Conservation (phyloP, 768 basidiomycete species). For the Gyrodon lividus region DNA sequence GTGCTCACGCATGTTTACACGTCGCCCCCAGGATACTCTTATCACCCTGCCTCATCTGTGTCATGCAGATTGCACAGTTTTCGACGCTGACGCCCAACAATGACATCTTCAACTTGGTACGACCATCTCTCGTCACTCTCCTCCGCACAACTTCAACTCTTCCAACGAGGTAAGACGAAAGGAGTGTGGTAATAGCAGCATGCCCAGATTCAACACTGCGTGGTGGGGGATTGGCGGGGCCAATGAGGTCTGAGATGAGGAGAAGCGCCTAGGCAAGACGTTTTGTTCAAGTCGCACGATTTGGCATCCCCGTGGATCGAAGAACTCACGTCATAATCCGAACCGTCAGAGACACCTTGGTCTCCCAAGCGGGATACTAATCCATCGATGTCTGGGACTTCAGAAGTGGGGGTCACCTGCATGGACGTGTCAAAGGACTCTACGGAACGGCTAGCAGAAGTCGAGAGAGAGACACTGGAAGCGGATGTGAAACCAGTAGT, state of each 20-base stretch:
- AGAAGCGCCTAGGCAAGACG: constrained; percentile 49
- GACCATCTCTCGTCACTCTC: constrained; percentile 60
- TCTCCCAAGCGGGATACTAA: constrained; percentile 57
- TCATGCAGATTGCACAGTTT: constrained; percentile 72
- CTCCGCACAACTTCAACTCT: constrained; percentile 56
- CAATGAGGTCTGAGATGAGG: constrained; percentile 60
- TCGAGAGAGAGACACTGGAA: constrained; percentile 29
- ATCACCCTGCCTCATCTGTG: constrained; percentile 63
- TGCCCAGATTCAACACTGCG: constrained; percentile 4
- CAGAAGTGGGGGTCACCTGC: constrained; percentile 31
- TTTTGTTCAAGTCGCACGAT: constrained; percentile 21
- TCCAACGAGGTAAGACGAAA: constrained; percentile 34
- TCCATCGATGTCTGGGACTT: constrained; percentile 61
- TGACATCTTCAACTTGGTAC: constrained; percentile 67
- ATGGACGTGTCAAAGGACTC: constrained; percentile 28
- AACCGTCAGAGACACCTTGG: constrained; percentile 42
- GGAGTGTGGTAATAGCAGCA: background rate
- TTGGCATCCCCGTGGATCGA: constrained; percentile 21
- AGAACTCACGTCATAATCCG: constrained; percentile 64
- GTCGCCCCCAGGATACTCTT: constrained; percentile 51
- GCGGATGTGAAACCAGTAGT: constrained; percentile 26
- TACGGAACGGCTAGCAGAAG: constrained; percentile 20
- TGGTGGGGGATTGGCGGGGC: constrained; percentile 40
- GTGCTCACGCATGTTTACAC: constrained; percentile 57
- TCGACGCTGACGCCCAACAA: constrained; percentile 63